Conservation (phyloP, 305 asterid species). For the Petunia hybrid region DNA sequence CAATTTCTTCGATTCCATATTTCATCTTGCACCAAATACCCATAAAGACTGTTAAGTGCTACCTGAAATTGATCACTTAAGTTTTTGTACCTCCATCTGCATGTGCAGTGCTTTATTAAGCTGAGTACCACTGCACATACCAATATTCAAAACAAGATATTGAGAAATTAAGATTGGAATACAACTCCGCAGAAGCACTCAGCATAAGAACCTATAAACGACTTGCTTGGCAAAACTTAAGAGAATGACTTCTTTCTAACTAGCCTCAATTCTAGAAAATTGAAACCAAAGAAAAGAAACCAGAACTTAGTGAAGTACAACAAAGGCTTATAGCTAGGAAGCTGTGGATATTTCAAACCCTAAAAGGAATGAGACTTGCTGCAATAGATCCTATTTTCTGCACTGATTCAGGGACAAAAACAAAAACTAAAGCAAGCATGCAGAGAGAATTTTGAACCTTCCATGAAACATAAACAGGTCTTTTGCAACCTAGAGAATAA, state of each 20-base stretch:
- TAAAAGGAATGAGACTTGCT: constrained; percentile 44
- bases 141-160: background rate
- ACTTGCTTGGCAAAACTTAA: constrained; percentile 79
- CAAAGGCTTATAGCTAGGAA: background rate
- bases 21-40: too few relatives aligned
- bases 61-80: constrained; percentile 74
- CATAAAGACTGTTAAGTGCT: too few relatives aligned
- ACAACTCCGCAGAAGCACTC: constrained; percentile 39
- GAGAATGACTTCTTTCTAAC: constrained; percentile 69
- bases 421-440: too few relatives aligned
- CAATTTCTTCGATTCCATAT: too few relatives aligned
- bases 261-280: constrained; percentile 55
- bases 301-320: constrained; percentile 17
- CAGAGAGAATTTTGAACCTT: too few relatives aligned
- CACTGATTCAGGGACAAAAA: too few relatives aligned
- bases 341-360: background rate
- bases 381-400: too few relatives aligned
- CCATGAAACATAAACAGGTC: too few relatives aligned
- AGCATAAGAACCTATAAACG: constrained; percentile 72
- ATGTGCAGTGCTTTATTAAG: constrained; percentile 69
- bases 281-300: background rate
- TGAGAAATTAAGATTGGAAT: background rate
- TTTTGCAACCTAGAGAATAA: too few relatives aligned
- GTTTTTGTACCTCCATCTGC: constrained; percentile 71
- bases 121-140: constrained; percentile 60